Conservation (phyloP, 139 green algal species). For the Penium margaritaceum region DNA sequence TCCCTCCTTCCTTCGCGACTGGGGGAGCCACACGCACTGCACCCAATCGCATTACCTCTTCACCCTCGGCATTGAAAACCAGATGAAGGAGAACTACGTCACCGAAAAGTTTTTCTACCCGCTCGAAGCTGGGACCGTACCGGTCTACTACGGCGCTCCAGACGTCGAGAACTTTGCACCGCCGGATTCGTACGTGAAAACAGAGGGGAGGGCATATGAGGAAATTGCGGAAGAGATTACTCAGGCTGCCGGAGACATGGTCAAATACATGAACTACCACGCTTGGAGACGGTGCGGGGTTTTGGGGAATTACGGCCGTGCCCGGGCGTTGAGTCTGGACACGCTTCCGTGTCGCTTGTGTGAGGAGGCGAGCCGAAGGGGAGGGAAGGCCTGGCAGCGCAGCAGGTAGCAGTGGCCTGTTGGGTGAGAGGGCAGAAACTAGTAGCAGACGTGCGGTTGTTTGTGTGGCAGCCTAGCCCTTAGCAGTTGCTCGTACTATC, state of each 20-base stretch:
- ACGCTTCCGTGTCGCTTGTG: too few relatives aligned
- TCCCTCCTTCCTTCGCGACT: neutral
- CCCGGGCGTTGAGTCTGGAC: conserved; percentile 24
- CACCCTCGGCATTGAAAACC: conserved; percentile 21
- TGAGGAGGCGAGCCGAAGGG: too few relatives aligned
- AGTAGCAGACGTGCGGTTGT: too few relatives aligned
- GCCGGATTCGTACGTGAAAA: neutral
- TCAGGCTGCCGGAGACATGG: neutral
- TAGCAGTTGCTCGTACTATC: too few relatives aligned
- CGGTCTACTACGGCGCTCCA: neutral
- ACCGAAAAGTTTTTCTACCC: conserved; percentile 39
- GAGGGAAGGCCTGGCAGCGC: too few relatives aligned
- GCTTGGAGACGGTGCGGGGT: conserved; percentile 35
- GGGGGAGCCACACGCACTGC: conserved; percentile 18
- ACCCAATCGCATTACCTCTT: conserved; percentile 40
- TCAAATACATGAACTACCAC: conserved; percentile 40
- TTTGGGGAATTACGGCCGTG: conserved; percentile 23
- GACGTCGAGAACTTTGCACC: neutral
- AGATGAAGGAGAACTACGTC: neutral
- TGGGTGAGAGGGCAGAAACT: too few relatives aligned
- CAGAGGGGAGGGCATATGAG: neutral
- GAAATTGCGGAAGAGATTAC: neutral
- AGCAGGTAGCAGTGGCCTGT: too few relatives aligned
- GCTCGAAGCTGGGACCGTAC: conserved; percentile 12
- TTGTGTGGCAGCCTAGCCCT: too few relatives aligned